Conservation (phyloP, 768 basidiomycete genomes). For the Suillus plorans region DNA sequence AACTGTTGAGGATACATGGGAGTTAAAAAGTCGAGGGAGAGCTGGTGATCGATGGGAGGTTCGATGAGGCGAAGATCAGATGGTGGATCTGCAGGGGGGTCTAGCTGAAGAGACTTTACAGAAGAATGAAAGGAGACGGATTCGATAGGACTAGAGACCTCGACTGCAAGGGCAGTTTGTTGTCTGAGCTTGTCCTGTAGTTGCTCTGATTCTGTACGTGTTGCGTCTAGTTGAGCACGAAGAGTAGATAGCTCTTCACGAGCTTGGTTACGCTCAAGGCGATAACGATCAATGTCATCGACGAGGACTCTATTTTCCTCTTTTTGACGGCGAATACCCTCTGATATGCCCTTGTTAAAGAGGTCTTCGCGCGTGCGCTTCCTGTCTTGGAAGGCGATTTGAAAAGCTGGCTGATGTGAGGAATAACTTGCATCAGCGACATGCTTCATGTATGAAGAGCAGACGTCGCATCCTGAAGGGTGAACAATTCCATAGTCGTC, state of each 20-base stretch:
- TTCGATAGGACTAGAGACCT: constrained; percentile 11
- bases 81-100: constrained; percentile 10
- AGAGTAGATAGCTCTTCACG: constrained; percentile 32
- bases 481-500: constrained; percentile 41
- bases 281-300: constrained; percentile 34
- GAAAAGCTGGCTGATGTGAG: constrained; percentile 37
- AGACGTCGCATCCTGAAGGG: constrained; percentile 37
- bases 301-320: constrained; percentile 36
- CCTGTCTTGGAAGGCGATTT: constrained; percentile 39
- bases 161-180: neutral
- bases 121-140: constrained; percentile 7
- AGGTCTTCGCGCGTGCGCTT: constrained; percentile 38
- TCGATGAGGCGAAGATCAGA: constrained; percentile 8
- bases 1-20: constrained; percentile 23
- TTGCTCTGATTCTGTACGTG: constrained; percentile 32
- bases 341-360: constrained; percentile 39
- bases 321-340: constrained; percentile 41
- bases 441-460: constrained; percentile 40
- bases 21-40: constrained; percentile 16
- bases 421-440: constrained; percentile 39
- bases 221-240: constrained; percentile 34
- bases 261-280: constrained; percentile 36
- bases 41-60: constrained; percentile 15
- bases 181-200: constrained; percentile 27
- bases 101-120: constrained; percentile 10